Conservation (phyloP, 2,329 filamentous ascomycete species). For the Lizonia empirigonia region DNA sequence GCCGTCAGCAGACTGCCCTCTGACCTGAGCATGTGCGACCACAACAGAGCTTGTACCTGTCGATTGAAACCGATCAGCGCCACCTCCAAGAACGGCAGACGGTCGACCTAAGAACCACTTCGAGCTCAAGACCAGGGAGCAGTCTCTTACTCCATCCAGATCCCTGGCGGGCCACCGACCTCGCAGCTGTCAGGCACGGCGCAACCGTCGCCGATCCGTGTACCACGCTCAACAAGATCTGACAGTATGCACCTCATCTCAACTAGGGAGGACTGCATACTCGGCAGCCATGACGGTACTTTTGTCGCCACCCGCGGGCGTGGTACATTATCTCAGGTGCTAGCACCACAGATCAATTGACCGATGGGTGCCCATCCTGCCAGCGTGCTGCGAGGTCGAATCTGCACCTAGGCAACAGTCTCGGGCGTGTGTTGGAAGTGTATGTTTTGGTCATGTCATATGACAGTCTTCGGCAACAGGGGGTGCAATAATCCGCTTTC, state of each 20-base stretch:
- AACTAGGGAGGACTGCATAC: constrained; percentile 1
- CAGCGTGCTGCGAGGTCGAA: too few relatives aligned
- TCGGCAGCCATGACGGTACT: constrained; percentile 6
- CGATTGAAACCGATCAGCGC: not conserved
- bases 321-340: not conserved
- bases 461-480: too few relatives aligned
- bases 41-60: not conserved
- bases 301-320: not conserved
- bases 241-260: constrained; percentile 11
- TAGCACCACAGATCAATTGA: not conserved
- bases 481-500: too few relatives aligned
- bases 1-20: not conserved
- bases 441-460: too few relatives aligned
- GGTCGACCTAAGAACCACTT: too few relatives aligned
- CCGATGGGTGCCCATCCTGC: too few relatives aligned
- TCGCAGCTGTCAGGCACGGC: too few relatives aligned
- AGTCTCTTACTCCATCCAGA: too few relatives aligned
- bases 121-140: not conserved
- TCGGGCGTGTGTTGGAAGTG: too few relatives aligned
- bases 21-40: constrained; percentile 2
- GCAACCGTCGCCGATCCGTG: constrained; percentile 10
- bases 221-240: constrained; percentile 7
- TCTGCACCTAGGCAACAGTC: too few relatives aligned
- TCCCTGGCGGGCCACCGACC: too few relatives aligned
- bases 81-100: not conserved